These are phyloP conservation scores for Russula emetica DNA, from an alignment of 768 basidiomycete species.

Conservation along the genomic window DNA sequence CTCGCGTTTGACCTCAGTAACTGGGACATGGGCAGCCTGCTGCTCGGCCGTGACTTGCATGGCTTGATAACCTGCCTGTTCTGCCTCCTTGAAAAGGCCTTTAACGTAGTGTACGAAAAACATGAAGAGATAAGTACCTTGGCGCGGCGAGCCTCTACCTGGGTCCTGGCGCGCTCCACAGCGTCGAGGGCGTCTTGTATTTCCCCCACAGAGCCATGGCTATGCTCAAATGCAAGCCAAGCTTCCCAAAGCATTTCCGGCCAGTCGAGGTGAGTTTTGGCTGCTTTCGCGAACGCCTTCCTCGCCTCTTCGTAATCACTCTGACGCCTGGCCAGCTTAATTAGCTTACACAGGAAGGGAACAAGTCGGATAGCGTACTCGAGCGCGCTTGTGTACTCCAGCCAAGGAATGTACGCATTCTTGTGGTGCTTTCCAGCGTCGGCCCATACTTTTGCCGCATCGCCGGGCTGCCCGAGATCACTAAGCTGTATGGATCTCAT, in stretches of 20 bases:
- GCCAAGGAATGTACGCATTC: constrained; percentile 72
- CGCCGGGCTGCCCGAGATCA: constrained; percentile 40
- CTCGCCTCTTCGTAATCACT: constrained; percentile 58
- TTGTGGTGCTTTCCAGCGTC: constrained; percentile 62
- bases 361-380: constrained; percentile 45
- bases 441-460: constrained; percentile 56
- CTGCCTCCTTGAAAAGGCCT: constrained; percentile 48
- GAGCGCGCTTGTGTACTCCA: constrained; percentile 65
- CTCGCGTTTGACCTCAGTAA: constrained; percentile 28
- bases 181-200: constrained; percentile 60
- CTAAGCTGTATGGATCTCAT: constrained; percentile 30
- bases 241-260: constrained; percentile 93
- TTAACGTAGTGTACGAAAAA: not conserved
- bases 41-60: constrained; percentile 44
- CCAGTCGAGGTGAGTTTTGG: constrained; percentile 81
- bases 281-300: constrained; percentile 59
- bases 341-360: constrained; percentile 8
- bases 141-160: constrained; percentile 57
- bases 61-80: constrained; percentile 51
- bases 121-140: constrained; percentile 45
- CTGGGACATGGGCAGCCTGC: constrained; percentile 37
- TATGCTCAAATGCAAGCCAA: constrained; percentile 83
- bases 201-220: constrained; percentile 67
- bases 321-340: constrained; percentile 42
- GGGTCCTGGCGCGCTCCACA: constrained; percentile 58